Evolutionary conservation across 2,329 filamentous ascomycete genomes (phyloP).

Genomic region (Sporothrix phasma): DNA sequence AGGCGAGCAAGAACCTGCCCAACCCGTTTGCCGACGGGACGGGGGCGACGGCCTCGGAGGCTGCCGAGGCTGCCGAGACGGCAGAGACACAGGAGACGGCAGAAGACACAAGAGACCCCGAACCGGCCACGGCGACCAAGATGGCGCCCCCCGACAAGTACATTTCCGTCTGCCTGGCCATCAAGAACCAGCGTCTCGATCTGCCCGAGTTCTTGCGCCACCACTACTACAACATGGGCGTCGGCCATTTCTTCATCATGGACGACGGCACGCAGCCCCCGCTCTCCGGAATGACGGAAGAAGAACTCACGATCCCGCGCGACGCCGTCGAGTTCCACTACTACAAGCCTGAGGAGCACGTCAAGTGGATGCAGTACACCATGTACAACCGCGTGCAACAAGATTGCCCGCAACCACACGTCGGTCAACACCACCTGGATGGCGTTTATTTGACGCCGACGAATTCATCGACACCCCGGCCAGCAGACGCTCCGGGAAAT

Average conservation of each 20-base stretch:
- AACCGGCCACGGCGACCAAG: not conserved
- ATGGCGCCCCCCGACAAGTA: conserved; percentile 12
- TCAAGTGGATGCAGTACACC: conserved; percentile 16
- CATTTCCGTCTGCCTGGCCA: conserved; percentile 13
- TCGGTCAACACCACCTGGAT: conserved; percentile 13
- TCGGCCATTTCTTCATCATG: conserved; percentile 16
- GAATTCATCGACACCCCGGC: conserved; percentile 14
- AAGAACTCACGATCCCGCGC: conserved; percentile 11
- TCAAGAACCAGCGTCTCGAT: conserved; percentile 14
- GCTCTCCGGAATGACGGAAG: conserved; percentile 9
- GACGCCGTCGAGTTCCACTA: conserved; percentile 15
- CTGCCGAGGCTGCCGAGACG: too few relatives aligned
- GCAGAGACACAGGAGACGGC: too few relatives aligned
- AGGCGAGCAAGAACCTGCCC: conserved; percentile 5
- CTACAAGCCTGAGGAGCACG: conserved; percentile 11
- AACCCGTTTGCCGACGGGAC: not conserved
- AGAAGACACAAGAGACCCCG: too few relatives aligned
- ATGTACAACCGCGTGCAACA: conserved; percentile 12
- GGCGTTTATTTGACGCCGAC: conserved; percentile 16
- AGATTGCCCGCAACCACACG: conserved; percentile 5
- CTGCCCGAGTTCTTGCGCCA: conserved; percentile 16
- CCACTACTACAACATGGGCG: conserved; percentile 18
- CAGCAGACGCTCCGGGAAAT: conserved; percentile 10
- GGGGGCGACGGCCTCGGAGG: too few relatives aligned
- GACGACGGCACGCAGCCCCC: conserved; percentile 15